Conservation (phyloP, 495 filamentous ascomycete species). For the Talaromyces proteolyticus region DNA sequence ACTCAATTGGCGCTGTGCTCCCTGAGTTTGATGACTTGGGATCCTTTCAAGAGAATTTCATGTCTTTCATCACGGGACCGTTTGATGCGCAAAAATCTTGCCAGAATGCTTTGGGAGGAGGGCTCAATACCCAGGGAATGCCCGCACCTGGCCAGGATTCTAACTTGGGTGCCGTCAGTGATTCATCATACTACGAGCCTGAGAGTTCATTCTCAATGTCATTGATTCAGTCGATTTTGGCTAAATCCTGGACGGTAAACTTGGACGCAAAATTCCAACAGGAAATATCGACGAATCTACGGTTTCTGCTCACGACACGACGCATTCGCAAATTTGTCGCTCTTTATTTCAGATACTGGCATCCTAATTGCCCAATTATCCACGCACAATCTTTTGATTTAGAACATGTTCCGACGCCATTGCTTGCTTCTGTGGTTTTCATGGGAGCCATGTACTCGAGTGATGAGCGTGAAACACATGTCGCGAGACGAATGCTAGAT, state of each 20-base stretch:
- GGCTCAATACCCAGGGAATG: background rate
- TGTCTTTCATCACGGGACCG: constrained; percentile 37
- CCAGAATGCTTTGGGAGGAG: constrained; percentile 15
- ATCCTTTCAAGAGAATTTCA: constrained; percentile 33
- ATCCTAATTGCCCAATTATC: constrained; percentile 36
- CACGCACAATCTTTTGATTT: constrained; percentile 34
- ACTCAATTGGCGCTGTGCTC: constrained; percentile 14
- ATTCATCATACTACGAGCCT: constrained; percentile 21
- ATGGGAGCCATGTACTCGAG: constrained; percentile 45
- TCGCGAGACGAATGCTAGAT: constrained; percentile 37
- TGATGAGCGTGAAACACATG: constrained; percentile 28
- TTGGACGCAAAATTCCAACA: constrained; percentile 32
- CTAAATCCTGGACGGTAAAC: constrained; percentile 29
- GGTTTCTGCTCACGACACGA: constrained; percentile 33
- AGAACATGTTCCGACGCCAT: constrained; percentile 25
- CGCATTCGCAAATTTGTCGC: constrained; percentile 34
- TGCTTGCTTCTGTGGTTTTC: constrained; percentile 32
- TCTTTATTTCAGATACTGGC: constrained; percentile 43
- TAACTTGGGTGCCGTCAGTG: constrained; percentile 10
- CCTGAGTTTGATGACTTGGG: constrained; percentile 20
- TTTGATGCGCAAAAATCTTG: constrained; percentile 25
- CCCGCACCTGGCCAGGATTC: constrained; percentile 18
- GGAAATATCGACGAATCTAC: constrained; percentile 31
- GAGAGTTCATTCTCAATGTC: constrained; percentile 31
- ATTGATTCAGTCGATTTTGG: constrained; percentile 30